Conservation (phyloP, 1,284 basidiomycete species). For the Pseudozyma sp. region DNA sequence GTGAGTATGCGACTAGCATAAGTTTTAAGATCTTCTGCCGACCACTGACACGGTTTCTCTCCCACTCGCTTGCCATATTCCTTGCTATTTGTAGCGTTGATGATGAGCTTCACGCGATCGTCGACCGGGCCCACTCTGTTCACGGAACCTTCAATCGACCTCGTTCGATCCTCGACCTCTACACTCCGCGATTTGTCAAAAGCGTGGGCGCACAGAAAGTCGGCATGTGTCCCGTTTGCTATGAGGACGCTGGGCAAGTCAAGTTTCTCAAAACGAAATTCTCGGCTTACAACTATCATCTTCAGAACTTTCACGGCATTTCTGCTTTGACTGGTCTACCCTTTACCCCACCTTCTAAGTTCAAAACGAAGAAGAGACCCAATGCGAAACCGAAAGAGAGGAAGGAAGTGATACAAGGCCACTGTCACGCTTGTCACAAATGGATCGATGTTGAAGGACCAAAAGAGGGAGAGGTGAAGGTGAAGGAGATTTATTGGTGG, state of each 20-base stretch:
- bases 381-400: conserved; percentile 23
- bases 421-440: conserved; percentile 40
- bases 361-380: conserved; percentile 13
- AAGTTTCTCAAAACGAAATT: conserved; percentile 52
- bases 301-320: conserved; percentile 55
- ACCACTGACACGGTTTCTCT: no score
- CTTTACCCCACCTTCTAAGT: conserved; percentile 47
- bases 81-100: conserved; percentile 10
- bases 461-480: conserved; percentile 39
- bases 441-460: conserved; percentile 44
- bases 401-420: conserved; percentile 29
- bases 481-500: conserved; percentile 56
- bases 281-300: conserved; percentile 60
- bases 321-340: conserved; percentile 39
- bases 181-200: conserved; percentile 53
- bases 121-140: conserved; percentile 21
- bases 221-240: conserved; percentile 58
- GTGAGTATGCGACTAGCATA: conserved; percentile 12
- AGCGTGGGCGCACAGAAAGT: conserved; percentile 41
- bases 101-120: conserved; percentile 18
- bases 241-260: conserved; percentile 31
- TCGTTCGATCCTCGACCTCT: conserved; percentile 49
- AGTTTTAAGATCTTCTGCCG: no score
- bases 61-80: no score
- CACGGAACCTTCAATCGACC: conserved; percentile 44